phyloP scores from a whole-genome alignment of 23 red algal species.

The Gracilaria gracilis region DNA sequence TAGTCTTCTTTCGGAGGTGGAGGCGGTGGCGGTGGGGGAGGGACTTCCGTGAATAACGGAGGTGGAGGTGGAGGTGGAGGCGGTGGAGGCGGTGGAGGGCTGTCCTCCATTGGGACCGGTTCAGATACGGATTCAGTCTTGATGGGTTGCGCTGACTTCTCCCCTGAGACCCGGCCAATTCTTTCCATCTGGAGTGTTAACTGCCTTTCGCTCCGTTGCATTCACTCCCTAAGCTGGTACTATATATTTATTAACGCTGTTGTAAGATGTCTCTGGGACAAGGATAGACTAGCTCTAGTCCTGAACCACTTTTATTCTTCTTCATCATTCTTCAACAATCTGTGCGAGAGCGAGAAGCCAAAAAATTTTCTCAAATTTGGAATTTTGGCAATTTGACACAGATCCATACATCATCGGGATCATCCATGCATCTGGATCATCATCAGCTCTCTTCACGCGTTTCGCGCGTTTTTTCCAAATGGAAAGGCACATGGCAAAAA shows the following conservation, averaged over 20 bases:
- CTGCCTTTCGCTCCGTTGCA: neutral
- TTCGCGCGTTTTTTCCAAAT: neutral
- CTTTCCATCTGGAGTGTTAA: neutral
- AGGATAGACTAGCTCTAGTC: too few relatives aligned
- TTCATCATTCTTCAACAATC: too few relatives aligned
- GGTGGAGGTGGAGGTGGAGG: constrained; percentile 67
- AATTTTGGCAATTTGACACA: too few relatives aligned
- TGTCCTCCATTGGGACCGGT: constrained; percentile 2
- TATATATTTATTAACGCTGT: too few relatives aligned
- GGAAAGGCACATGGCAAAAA: neutral
- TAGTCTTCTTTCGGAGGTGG: constrained; percentile 59
- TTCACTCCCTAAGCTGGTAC: neutral
- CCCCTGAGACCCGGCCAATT: neutral
- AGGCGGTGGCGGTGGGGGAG: constrained; percentile 78
- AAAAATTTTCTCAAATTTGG: too few relatives aligned
- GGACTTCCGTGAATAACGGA: constrained; percentile 16
- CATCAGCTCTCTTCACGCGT: neutral
- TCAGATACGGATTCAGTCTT: neutral
- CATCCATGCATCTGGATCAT: too few relatives aligned
- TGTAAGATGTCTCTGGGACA: too few relatives aligned
- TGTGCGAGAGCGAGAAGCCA: too few relatives aligned
- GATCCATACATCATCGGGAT: too few relatives aligned
- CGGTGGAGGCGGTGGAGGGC: constrained; percentile 28
- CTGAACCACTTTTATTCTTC: too few relatives aligned
- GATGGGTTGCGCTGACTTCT: neutral